Evolutionary conservation across 305 asterid species (phyloP).

Genomic region (Lippia alba): DNA sequence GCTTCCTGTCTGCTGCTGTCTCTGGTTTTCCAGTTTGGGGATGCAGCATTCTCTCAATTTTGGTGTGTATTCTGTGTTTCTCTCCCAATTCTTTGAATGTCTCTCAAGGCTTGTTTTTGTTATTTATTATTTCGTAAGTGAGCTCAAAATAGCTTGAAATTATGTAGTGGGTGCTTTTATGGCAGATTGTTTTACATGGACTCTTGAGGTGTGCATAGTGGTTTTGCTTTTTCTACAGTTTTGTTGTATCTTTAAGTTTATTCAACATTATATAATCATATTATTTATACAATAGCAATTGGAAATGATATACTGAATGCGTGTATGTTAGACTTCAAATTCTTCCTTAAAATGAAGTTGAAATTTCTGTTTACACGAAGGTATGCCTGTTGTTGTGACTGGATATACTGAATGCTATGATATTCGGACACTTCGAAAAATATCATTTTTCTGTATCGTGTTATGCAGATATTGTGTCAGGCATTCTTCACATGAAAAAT

Average conservation of each 20-base stretch:
- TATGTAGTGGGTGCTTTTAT: constrained; percentile 6
- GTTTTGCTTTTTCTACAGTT: constrained; percentile 18
- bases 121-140: constrained; percentile 30
- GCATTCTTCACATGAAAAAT: no score
- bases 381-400: neutral
- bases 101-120: constrained; percentile 26
- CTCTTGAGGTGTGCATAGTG: constrained; percentile 33
- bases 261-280: neutral
- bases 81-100: constrained; percentile 35
- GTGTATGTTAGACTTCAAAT: neutral
- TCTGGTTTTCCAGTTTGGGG: constrained; percentile 40
- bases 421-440: no score
- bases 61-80: constrained; percentile 35
- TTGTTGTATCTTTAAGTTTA: neutral
- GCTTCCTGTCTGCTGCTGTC: constrained; percentile 34
- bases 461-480: no score
- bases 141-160: constrained; percentile 20
- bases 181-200: constrained; percentile 1
- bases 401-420: neutral
- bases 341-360: neutral
- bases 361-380: neutral
- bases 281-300: neutral
- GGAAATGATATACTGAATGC: neutral
- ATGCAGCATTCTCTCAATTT: constrained; percentile 42
- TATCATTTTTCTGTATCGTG: neutral